Base-by-base conservation (phyloP, 2,329 filamentous ascomycete genomes). In the Xylariaceae sp. region DNA sequence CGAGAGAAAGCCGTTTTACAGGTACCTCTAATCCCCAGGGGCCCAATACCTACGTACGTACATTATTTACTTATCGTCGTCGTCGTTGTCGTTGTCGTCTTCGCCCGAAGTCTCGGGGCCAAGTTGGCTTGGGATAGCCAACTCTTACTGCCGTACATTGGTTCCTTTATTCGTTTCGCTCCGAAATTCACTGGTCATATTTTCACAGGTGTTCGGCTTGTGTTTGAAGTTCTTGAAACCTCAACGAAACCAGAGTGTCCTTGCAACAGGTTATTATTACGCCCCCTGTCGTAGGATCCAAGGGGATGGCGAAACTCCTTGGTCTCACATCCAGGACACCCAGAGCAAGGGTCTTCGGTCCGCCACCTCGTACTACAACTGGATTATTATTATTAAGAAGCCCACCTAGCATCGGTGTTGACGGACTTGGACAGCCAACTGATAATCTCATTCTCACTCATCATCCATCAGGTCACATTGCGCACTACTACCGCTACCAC, bases 361-460 rank as follows among this genome's bases (percentile, higher is more conserved):
- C 64, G 63, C 61, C 59, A 59, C 53, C 47, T 62, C 54, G 60
- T 63, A 56, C 60, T 49, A 40, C 49, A 17, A 51, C 59, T 43
- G 48, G 54, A 47, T 51, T 60, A 39, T 58, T 69, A 64, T 65
- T 68, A 67, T 67, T 68, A 68, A 70, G 65, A 66, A 62, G 66
- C 60, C 53, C 57, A 48, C 60, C 56, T 63, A 60, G 53, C 56
- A 51, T 62, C 57, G 55, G 53, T 41, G 39, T 63, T 61, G 39
- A 57, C 54, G 56, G 54, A 56, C 50, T 61, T 61, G 65, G 61
- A 62, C 63, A 45, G 36, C 53, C 58, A 62, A 56, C 49, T 61
- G 56, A 48, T 48, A 65, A 62, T 56, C 64, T 60, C 44, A 49
- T 50, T 52, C 47, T 51, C 19, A 36, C 23, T 55, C 48, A 46